phyloP scores from a whole-genome alignment of 2,329 filamentous ascomycete species.

The Penicillium sp. region DNA sequence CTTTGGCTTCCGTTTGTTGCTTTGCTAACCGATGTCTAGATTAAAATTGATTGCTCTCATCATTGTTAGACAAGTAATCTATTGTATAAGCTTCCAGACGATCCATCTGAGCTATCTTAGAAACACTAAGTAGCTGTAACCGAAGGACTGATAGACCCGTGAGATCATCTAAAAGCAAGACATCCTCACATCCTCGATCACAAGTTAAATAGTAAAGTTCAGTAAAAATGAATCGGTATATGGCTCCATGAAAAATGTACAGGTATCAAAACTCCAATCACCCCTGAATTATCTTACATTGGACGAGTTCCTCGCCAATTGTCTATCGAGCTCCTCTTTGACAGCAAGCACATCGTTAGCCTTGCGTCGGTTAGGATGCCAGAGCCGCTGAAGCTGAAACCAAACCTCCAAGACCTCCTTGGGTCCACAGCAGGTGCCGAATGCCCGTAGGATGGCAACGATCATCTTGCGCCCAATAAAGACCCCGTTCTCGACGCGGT shows the following conservation, averaged over 20 bases:
- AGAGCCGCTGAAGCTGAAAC: conserved; percentile 39
- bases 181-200: neutral
- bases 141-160: no score
- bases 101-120: no score
- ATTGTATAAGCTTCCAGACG: no score
- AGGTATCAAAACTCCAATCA: conserved; percentile 13
- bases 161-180: neutral
- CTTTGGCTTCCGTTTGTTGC: no score
- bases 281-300: conserved; percentile 11
- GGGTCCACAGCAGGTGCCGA: conserved; percentile 36
- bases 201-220: conserved; percentile 1
- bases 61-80: no score
- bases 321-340: conserved; percentile 36
- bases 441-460: conserved; percentile 38
- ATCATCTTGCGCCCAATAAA: conserved; percentile 42
- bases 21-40: no score
- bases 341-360: conserved; percentile 35
- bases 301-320: conserved; percentile 25
- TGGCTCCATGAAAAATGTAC: conserved; percentile 29
- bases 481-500: conserved; percentile 37
- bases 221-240: conserved; percentile 19
- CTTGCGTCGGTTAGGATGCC: conserved; percentile 37
- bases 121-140: no score
- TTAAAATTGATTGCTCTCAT: no score
- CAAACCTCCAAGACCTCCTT: conserved; percentile 38